Percentiles rank a stretch among this genome's conserved stretches.
Conservation (phyloP, 2,329 filamentous ascomycete genomes). For the Ophiocordyceps camponoti-rufipedis region DNA sequence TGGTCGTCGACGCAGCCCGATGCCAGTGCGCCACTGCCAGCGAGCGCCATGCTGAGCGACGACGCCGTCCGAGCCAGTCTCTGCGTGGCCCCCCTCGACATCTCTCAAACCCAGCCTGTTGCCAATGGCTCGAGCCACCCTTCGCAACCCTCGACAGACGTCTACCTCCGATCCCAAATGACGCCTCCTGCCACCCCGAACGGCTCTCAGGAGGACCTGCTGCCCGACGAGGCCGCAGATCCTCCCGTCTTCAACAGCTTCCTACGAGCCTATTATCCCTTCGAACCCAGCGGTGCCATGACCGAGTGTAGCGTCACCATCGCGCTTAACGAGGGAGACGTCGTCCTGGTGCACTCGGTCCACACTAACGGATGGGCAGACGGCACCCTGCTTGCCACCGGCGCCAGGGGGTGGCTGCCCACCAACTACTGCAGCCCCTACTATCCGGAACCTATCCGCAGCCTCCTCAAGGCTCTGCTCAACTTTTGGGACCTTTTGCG, state of each 20-base stretch:
- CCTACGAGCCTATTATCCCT: slow-evolving; percentile 83
- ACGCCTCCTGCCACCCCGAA: slow-evolving; percentile 63
- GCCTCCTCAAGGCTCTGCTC: slow-evolving; percentile 66
- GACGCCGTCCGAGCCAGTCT: slow-evolving; percentile 36
- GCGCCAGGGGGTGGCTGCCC: slow-evolving; percentile 82
- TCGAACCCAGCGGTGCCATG: slow-evolving; percentile 60
- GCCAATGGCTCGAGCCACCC: slow-evolving; percentile 12
- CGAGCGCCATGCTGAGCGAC: slow-evolving; percentile 20
- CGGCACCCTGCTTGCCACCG: slow-evolving; percentile 72
- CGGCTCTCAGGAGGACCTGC: slow-evolving; percentile 42
- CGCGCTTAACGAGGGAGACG: slow-evolving; percentile 74
- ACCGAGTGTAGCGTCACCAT: slow-evolving; percentile 78
- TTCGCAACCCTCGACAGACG: slow-evolving; percentile 16
- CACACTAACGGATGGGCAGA: slow-evolving; percentile 98
- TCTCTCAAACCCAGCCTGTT: slow-evolving; percentile 23
- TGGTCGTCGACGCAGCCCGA: slow-evolving; percentile 6
- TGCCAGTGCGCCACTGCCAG: slow-evolving; percentile 12
- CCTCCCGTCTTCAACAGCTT: slow-evolving; percentile 80
- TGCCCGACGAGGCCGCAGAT: slow-evolving; percentile 15
- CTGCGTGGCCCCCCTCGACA: slow-evolving; percentile 39
- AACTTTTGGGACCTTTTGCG: slow-evolving; percentile 86
- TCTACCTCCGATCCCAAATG: slow-evolving; percentile 41
- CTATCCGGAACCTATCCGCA: slow-evolving; percentile 72
- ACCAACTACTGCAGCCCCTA: slow-evolving; percentile 98
- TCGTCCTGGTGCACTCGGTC: slow-evolving; percentile 87